Conservation (phyloP, 495 filamentous ascomycete genomes). For the Amphirosellinia nigrospora region DNA sequence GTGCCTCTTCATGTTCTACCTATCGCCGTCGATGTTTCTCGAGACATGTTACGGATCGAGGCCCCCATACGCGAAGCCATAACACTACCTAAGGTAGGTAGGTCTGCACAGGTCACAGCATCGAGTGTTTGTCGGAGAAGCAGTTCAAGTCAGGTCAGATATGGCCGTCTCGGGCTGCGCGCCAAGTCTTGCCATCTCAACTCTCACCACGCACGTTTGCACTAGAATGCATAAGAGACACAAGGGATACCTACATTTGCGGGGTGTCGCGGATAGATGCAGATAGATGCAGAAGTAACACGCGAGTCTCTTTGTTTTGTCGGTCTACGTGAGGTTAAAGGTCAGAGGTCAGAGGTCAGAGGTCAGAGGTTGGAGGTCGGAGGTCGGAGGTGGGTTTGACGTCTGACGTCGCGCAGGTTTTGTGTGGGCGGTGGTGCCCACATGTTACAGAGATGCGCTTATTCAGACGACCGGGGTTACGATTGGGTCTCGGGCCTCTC, state of each 20-base stretch:
- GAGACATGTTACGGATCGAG: not conserved
- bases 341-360: conserved; percentile 13
- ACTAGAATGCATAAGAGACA: not conserved
- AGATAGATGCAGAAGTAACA: conserved; percentile 19
- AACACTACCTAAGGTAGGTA: not conserved
- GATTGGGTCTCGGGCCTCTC: conserved; percentile 29
- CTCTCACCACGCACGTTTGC: not conserved
- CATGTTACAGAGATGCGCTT: conserved; percentile 40
- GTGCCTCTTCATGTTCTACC: not conserved
- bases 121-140: conserved; percentile 11
- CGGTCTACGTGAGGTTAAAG: conserved; percentile 26
- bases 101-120: conserved; percentile 1
- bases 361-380: conserved; percentile 38
- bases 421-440: conserved; percentile 40
- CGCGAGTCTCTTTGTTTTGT: conserved; percentile 11
- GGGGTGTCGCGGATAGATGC: conserved; percentile 8
- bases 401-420: conserved; percentile 40
- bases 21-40: not conserved
- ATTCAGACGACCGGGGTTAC: conserved; percentile 28
- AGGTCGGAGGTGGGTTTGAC: conserved; percentile 38
- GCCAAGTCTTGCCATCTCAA: conserved; percentile 9
- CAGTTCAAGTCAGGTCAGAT: not conserved
- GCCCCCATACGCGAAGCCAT: not conserved
- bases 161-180: not conserved
- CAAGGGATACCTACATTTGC: not conserved